Conservation (phyloP, 2,329 filamentous ascomycete genomes). For the Hypoxylon sp. region DNA sequence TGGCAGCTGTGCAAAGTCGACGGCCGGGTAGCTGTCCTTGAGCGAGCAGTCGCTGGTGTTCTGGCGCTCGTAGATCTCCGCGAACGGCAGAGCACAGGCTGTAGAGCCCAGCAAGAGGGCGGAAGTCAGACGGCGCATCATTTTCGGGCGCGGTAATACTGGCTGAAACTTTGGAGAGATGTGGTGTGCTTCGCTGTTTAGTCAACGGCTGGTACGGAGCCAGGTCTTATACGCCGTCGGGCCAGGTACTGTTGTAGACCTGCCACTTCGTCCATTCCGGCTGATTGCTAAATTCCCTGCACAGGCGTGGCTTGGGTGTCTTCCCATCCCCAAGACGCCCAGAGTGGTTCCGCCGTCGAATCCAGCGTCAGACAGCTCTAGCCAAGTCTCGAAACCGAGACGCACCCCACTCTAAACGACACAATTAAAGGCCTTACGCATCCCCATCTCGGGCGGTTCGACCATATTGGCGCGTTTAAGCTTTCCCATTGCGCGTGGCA, state of each 20-base stretch:
- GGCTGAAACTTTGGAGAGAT: neutral
- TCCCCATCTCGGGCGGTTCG: neutral
- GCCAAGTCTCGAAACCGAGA: slow-evolving; percentile 31
- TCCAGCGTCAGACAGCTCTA: slow-evolving; percentile 10
- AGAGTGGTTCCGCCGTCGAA: slow-evolving; percentile 12
- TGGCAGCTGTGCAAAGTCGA: slow-evolving; percentile 56
- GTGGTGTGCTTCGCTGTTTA: slow-evolving; percentile 22
- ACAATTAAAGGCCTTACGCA: slow-evolving; percentile 23
- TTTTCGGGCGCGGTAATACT: slow-evolving; percentile 34
- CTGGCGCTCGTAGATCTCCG: slow-evolving; percentile 55
- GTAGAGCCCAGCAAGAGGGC: slow-evolving; percentile 53
- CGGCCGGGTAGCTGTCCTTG: slow-evolving; percentile 52
- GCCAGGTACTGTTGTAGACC: neutral
- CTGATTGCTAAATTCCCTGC: slow-evolving; percentile 30
- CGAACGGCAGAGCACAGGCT: slow-evolving; percentile 47
- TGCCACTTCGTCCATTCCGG: slow-evolving; percentile 30
- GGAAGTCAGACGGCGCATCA: slow-evolving; percentile 46
- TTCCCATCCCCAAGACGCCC: slow-evolving; percentile 19
- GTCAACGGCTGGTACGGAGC: slow-evolving; percentile 22
- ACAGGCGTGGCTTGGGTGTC: slow-evolving; percentile 12
- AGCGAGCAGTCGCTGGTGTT: slow-evolving; percentile 54
- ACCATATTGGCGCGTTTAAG: slow-evolving; percentile 28
- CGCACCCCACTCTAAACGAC: slow-evolving; percentile 20
- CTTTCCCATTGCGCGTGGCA: slow-evolving; percentile 29
- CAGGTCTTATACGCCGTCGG: slow-evolving; percentile 30